Conservation (phyloP, 2,329 filamentous ascomycete genomes). For the Arthrobotrys sinensis region DNA sequence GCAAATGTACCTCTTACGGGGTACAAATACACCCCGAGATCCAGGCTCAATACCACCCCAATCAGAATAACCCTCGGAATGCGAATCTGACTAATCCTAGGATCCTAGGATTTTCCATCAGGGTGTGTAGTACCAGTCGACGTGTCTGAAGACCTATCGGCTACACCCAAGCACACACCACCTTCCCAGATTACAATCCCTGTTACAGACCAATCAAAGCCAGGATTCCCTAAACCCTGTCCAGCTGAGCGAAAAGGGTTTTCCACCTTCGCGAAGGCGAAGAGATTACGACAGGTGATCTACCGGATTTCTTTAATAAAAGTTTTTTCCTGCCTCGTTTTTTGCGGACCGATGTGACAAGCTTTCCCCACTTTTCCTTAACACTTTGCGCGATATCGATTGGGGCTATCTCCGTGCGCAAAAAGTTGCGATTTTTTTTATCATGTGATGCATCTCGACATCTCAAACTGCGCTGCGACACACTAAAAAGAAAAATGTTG, state of each 20-base stretch:
- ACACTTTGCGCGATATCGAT: slow-evolving; percentile 34
- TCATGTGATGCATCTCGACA: slow-evolving; percentile 39
- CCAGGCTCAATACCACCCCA: slow-evolving; percentile 3
- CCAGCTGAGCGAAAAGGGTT: slow-evolving; percentile 46
- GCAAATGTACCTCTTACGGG: slow-evolving; percentile 2
- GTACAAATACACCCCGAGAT: slow-evolving; percentile 7
- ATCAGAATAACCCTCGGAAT: slow-evolving; percentile 4
- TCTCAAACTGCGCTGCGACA: slow-evolving; percentile 9
- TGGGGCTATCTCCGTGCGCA: slow-evolving; percentile 28
- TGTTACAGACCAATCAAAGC: slow-evolving; percentile 32
- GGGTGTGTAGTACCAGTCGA: slow-evolving; percentile 44
- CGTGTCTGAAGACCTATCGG: slow-evolving; percentile 45
- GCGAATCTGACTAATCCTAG: slow-evolving; percentile 37
- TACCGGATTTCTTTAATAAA: background rate
- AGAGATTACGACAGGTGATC: slow-evolving; percentile 40
- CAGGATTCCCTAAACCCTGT: slow-evolving; percentile 14
- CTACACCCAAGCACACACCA: slow-evolving; percentile 31
- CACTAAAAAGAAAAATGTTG: slow-evolving; percentile 3
- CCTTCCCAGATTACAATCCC: slow-evolving; percentile 30
- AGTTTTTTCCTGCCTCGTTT: slow-evolving; percentile 19
- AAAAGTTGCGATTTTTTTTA: slow-evolving; percentile 5
- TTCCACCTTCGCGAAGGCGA: slow-evolving; percentile 23
- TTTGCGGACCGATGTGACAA: background rate
- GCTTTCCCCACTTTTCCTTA: slow-evolving; percentile 15
- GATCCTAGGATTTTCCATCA: slow-evolving; percentile 18